phyloP scores from a whole-genome alignment of 345 rosid species.

The Gossypioides kirkii region DNA sequence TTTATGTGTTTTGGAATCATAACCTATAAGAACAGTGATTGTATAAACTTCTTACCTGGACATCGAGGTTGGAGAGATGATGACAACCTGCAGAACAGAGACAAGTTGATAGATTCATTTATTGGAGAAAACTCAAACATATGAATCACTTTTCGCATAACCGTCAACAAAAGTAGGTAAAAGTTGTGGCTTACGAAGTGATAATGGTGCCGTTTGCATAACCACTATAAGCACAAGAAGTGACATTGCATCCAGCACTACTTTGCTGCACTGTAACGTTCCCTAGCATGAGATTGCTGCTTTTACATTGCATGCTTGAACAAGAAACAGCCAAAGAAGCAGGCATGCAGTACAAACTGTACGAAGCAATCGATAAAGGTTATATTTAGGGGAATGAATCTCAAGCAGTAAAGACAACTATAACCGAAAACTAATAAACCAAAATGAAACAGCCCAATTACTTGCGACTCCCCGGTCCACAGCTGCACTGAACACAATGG shows the following conservation, averaged over 20 bases:
- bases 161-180: background rate
- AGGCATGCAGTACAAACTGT: constrained; percentile 86
- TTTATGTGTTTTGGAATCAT: background rate
- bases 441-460: constrained; percentile 24
- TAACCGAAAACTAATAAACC: background rate
- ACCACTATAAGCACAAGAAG: constrained; percentile 73
- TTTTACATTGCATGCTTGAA: constrained; percentile 87
- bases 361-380: constrained; percentile 9
- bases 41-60: constrained; percentile 48
- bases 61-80: constrained; percentile 82
- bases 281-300: constrained; percentile 82
- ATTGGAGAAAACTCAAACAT: background rate
- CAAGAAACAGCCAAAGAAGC: constrained; percentile 87
- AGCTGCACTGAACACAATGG: constrained; percentile 94
- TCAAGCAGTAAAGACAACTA: background rate
- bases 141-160: background rate
- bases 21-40: background rate
- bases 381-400: background rate
- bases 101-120: background rate
- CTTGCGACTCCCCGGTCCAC: constrained; percentile 78
- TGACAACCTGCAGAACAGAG: constrained; percentile 52
- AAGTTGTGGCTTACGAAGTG: constrained; percentile 46
- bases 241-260: constrained; percentile 82
- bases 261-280: constrained; percentile 46
- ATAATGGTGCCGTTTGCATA: constrained; percentile 67